Percentiles rank a stretch among this genome's conserved stretches.
Conservation (phyloP, 2,329 filamentous ascomycete genomes). For the Neonectria magnoliae region DNA sequence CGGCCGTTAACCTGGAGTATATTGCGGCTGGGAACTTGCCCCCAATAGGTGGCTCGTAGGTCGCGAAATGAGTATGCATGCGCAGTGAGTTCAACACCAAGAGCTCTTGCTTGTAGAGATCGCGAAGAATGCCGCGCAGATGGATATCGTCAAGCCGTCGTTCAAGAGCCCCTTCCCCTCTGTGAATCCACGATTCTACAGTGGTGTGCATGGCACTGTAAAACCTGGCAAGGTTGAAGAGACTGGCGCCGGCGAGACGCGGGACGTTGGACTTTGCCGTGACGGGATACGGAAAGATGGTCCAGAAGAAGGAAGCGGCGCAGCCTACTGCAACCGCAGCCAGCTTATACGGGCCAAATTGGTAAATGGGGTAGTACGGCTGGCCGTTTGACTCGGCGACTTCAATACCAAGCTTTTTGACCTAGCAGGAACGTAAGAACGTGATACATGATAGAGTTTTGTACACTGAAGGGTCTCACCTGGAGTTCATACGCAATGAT, state of each 20-base stretch:
- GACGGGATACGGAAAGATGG: conserved; percentile 26
- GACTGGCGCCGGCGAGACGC: conserved; percentile 10
- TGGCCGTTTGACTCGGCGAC: conserved; percentile 17
- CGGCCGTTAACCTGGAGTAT: conserved; percentile 11
- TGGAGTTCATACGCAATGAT: conserved; percentile 29
- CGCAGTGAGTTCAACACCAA: conserved; percentile 12
- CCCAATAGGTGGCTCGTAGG: conserved; percentile 22
- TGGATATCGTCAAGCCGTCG: not conserved
- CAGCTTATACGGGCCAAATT: conserved; percentile 26
- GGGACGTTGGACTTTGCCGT: conserved; percentile 26
- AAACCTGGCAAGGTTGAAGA: conserved; percentile 24
- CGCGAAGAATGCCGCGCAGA: not conserved
- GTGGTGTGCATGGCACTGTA: conserved; percentile 23
- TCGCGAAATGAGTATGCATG: conserved; percentile 17
- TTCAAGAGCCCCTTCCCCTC: not conserved
- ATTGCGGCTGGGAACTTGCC: conserved; percentile 21
- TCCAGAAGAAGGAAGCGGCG: conserved; percentile 26
- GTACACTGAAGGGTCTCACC: conserved; percentile 3
- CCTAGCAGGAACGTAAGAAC: not conserved
- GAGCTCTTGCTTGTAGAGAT: conserved; percentile 16
- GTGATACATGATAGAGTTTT: not conserved
- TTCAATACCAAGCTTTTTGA: conserved; percentile 17
- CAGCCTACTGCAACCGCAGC: conserved; percentile 22
- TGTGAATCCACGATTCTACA: conserved; percentile 14
- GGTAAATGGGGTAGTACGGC: conserved; percentile 25